Evolutionary conservation across 1,284 basidiomycete species (phyloP), one percentile per base, ranked within the genome.

Genomic region (Ganoderma multipileum): DNA sequence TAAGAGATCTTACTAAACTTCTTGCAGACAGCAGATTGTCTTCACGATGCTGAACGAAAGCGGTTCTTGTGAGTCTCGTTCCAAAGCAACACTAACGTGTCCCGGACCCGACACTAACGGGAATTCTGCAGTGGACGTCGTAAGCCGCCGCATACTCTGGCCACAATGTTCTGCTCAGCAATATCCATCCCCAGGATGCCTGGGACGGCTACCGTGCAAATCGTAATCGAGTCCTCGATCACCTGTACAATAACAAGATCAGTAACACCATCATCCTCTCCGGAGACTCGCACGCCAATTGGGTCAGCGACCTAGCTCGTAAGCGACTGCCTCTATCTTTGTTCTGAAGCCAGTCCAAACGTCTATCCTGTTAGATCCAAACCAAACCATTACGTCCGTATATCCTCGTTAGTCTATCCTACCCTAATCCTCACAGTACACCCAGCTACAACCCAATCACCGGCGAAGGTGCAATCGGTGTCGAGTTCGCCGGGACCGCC

Each of bases 401-500:
- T 38, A n/a, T 23, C n/a, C 23, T n/a, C 28, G 3, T 20, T 14
- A 44, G n/a, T 26, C 7, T 38, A 14, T 12, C 39, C 28, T 33
- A 42, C 2, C 44, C 52, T 28, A 38, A n/a, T 39, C 28, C 52
- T 30, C 28, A 44, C 44, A 63, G 50, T 26, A 30, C 41, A 6
- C 23, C 69, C 72, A 83, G 84, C 16, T 90, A 91, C 78, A 79
- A 91, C 74, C 80, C 87, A 7, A 71, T 75, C 7, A 87, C 86
- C 0, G 89, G 89, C 3, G 68, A 80, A 14, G 89, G 89, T 14
- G 84, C 87, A 0, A 81, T 89, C 60, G 89, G 85, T 11, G 90
- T 91, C 52, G 88, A 91, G 77, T 91, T 91, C 73, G 89, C 89
- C 2, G 89, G 89, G 2, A 90, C 89, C 0, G 88, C 88, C 1